Percentiles rank a stretch among this genome's conserved stretches.
phyloP scores from a whole-genome alignment of 2,329 filamentous ascomycete genomes.

The Plectosphaerella cucumerina region DNA sequence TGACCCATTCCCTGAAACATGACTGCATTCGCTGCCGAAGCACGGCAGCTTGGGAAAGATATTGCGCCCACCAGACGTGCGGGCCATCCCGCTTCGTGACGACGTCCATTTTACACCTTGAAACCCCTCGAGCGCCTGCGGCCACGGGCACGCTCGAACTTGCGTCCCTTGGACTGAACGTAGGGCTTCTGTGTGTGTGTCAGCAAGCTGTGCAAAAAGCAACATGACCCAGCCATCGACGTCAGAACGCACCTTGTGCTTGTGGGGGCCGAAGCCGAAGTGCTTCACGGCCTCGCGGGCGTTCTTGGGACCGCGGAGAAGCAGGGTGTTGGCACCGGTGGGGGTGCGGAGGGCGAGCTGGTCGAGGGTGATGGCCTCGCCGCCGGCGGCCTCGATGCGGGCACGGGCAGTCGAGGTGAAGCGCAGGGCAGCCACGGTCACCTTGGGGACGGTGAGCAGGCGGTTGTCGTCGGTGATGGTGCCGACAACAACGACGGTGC shows the following conservation, averaged over 20 bases:
- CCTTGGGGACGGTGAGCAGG: conserved; percentile 83
- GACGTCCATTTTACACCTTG: conserved; percentile 80
- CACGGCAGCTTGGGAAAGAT: too few species aligned
- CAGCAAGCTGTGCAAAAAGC: conserved; percentile 20
- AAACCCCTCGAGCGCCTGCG: conserved; percentile 98
- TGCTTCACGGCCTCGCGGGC: conserved; percentile 97
- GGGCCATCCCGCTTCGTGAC: not conserved
- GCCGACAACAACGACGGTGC: conserved; percentile 91
- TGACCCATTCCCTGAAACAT: conserved; percentile 12
- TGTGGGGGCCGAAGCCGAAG: conserved; percentile 98
- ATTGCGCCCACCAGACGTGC: not conserved
- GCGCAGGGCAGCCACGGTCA: conserved; percentile 88
- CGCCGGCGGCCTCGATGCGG: conserved; percentile 87
- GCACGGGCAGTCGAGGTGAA: conserved; percentile 96
- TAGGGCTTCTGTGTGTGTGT: conserved; percentile 73
- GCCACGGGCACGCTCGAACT: conserved; percentile 99
- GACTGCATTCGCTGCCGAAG: not conserved
- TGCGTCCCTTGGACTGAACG: conserved; percentile 97
- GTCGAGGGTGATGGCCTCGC: conserved; percentile 92
- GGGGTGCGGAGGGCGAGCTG: conserved; percentile 94
- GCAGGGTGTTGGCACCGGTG: conserved; percentile 93
- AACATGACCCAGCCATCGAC: too few species aligned
- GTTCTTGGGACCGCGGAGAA: conserved; percentile 98
- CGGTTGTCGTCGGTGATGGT: conserved; percentile 98
- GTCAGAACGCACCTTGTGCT: conserved; percentile 71